These are phyloP conservation scores for Cardamine resedifolia DNA, from an alignment of 345 rosid species.

Conservation along the genomic window DNA sequence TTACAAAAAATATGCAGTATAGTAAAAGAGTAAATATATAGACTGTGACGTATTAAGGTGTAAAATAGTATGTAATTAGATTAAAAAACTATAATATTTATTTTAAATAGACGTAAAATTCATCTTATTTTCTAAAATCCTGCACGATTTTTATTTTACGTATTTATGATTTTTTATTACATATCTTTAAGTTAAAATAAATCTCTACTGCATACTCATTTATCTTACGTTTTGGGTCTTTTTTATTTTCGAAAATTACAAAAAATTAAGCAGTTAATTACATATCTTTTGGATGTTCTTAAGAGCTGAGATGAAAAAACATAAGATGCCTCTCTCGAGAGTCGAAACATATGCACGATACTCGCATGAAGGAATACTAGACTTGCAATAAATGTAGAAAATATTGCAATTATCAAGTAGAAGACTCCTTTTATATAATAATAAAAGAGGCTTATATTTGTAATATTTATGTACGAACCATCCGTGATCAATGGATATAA, in stretches of 20 bases:
- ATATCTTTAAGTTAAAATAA: no score
- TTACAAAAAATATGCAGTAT: not conserved
- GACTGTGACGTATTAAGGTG: not conserved
- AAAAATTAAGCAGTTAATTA: conserved; percentile 7
- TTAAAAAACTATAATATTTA: not conserved
- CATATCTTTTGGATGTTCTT: not conserved
- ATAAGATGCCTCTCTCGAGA: conserved; percentile 18
- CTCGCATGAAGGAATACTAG: conserved; percentile 18
- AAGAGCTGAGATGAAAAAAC: conserved; percentile 5
- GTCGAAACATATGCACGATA: conserved; percentile 21
- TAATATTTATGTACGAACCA: conserved; percentile 6
- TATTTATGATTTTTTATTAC: not conserved
- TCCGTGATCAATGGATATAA: conserved; percentile 31
- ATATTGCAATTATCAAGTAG: conserved; percentile 7
- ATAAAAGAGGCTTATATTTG: not conserved
- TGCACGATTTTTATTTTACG: not conserved
- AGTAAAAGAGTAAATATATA: not conserved
- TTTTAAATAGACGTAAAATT: not conserved
- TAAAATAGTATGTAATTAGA: not conserved
- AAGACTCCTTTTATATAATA: not conserved
- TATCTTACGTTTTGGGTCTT: conserved; percentile 2
- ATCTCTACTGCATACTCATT: no score
- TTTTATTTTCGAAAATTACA: conserved; percentile 10
- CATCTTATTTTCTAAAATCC: not conserved
- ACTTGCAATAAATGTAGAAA: conserved; percentile 18